Evolutionary conservation across 1,139 yeast species (phyloP).

Genomic region (Saccharomycopsis hybrid): DNA sequence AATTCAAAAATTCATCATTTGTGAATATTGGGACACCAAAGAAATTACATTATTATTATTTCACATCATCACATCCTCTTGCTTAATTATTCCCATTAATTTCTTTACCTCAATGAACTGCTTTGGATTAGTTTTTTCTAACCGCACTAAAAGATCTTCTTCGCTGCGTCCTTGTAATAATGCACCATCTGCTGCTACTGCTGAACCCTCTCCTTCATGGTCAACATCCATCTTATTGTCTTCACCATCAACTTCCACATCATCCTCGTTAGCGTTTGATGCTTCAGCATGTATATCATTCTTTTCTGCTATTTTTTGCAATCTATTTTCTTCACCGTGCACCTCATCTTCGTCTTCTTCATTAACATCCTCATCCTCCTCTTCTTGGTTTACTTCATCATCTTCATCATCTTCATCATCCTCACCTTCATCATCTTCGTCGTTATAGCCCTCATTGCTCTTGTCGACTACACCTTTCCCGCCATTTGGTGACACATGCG

Average conservation of each 20-base stretch:
- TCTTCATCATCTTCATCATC: neutral
- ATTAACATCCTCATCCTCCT: constrained; percentile 13
- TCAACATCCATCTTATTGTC: too few relatives aligned
- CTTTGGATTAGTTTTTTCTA: constrained; percentile 10
- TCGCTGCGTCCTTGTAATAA: constrained; percentile 28
- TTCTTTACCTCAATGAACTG: constrained; percentile 5
- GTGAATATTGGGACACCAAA: too few relatives aligned
- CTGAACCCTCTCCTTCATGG: neutral
- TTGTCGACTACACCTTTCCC: constrained; percentile 8
- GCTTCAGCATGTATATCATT: too few relatives aligned
- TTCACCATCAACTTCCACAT: too few relatives aligned
- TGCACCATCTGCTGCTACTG: too few relatives aligned
- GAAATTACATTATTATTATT: too few relatives aligned
- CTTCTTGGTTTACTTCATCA: constrained; percentile 10
- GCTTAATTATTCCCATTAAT: constrained; percentile 27
- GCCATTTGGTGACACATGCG: constrained; percentile 5
- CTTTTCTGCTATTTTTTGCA: too few relatives aligned
- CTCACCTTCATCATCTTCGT: too few relatives aligned
- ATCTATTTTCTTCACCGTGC: too few relatives aligned
- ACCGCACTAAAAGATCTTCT: constrained; percentile 6
- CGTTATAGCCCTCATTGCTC: neutral
- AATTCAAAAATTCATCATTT: too few relatives aligned
- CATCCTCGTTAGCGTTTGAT: too few relatives aligned
- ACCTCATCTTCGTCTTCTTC: constrained; percentile 10
- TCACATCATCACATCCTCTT: constrained; percentile 26